Evolutionary conservation across 805 yeast genomes (phyloP).

Genomic region (Yarrowia hollandica): DNA sequence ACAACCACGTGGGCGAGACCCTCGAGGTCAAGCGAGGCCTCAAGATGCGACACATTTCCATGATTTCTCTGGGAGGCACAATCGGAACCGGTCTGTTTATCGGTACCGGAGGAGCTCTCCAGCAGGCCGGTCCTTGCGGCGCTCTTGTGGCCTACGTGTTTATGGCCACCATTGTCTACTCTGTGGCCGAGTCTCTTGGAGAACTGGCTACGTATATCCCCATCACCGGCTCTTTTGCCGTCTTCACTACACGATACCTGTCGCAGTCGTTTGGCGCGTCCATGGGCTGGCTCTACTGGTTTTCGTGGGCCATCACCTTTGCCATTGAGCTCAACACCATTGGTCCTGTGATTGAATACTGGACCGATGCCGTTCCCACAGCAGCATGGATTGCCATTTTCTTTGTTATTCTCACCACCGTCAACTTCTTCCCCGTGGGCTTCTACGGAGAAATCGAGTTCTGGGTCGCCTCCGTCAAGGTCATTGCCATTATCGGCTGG

Average conservation of each 20-base stretch:
- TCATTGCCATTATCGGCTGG: slow-evolving; percentile 63
- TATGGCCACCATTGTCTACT: slow-evolving; percentile 60
- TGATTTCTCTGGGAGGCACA: slow-evolving; percentile 78
- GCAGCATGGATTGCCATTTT: slow-evolving; percentile 52
- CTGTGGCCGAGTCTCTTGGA: slow-evolving; percentile 58
- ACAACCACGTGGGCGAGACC: slow-evolving; percentile 24
- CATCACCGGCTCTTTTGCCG: slow-evolving; percentile 65
- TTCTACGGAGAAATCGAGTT: slow-evolving; percentile 56
- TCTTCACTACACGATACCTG: slow-evolving; percentile 60
- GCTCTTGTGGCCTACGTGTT: slow-evolving; percentile 59
- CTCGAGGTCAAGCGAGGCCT: slow-evolving; percentile 38
- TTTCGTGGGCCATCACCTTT: slow-evolving; percentile 50
- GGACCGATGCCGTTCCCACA: slow-evolving; percentile 51
- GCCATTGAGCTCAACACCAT: slow-evolving; percentile 50
- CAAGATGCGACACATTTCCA: slow-evolving; percentile 69
- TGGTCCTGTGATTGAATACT: slow-evolving; percentile 46
- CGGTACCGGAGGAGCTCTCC: slow-evolving; percentile 63
- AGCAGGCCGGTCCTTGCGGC: slow-evolving; percentile 68
- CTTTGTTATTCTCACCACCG: slow-evolving; percentile 48
- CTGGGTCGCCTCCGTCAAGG: slow-evolving; percentile 65
- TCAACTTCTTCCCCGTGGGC: slow-evolving; percentile 50
- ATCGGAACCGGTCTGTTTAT: slow-evolving; percentile 81
- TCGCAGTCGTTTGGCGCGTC: slow-evolving; percentile 61
- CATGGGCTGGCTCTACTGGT: slow-evolving; percentile 52
- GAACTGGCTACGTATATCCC: slow-evolving; percentile 57